Conservation (phyloP, 2,329 filamentous ascomycete genomes). For the Sarocladiaceae sp. region DNA sequence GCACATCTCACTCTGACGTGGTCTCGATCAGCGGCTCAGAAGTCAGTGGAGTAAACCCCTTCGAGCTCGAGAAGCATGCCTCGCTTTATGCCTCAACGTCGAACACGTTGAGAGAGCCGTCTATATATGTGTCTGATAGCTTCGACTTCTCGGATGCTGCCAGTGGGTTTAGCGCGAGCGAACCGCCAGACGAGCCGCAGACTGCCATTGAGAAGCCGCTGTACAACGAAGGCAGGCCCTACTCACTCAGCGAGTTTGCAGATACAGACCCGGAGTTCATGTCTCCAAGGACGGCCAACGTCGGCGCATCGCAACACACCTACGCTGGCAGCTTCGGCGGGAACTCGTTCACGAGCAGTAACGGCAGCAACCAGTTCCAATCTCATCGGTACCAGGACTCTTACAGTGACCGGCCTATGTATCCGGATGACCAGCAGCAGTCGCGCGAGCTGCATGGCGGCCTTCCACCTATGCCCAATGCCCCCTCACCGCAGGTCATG, state of each 20-base stretch:
- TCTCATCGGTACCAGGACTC: conserved; percentile 4
- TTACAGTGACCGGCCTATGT: conserved; percentile 4
- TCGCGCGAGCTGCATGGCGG: conserved; percentile 14
- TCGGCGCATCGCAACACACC: neutral
- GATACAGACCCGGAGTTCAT: conserved; percentile 35
- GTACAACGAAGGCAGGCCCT: conserved; percentile 22
- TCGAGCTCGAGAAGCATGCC: conserved; percentile 59
- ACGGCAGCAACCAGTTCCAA: neutral
- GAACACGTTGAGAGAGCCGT: conserved; percentile 45
- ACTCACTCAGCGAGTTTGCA: conserved; percentile 36
- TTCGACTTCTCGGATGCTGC: conserved; percentile 41
- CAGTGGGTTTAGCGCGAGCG: conserved; percentile 24
- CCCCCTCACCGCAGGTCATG: conserved; percentile 48
- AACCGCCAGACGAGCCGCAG: conserved; percentile 15
- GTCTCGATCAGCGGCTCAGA: conserved; percentile 54
- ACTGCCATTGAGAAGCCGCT: conserved; percentile 8
- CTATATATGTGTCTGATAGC: conserved; percentile 59
- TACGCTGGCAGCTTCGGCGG: conserved; percentile 1
- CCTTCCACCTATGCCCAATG: conserved; percentile 36
- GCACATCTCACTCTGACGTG: conserved; percentile 57
- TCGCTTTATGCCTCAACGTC: conserved; percentile 44
- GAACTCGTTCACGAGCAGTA: conserved; percentile 16
- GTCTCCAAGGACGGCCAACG: conserved; percentile 25
- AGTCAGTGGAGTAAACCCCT: conserved; percentile 51
- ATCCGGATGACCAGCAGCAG: conserved; percentile 16